Evolutionary conservation across 2,329 filamentous ascomycete species (phyloP).

Genomic region (Fusarium scirpi): DNA sequence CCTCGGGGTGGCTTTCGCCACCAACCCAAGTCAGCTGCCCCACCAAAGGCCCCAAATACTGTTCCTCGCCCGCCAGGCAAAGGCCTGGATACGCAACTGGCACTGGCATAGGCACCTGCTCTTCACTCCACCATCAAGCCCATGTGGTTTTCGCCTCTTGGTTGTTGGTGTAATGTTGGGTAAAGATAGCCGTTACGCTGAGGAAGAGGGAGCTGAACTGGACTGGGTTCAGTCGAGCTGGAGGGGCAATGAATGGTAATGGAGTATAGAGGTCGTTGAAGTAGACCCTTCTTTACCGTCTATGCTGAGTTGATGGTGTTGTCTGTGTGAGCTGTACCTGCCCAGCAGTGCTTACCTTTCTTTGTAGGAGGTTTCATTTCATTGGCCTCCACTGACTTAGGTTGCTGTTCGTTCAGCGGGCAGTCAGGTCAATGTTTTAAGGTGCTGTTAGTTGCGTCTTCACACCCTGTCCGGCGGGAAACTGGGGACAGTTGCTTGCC

Average conservation of each 20-base stretch:
- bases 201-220: conserved; percentile 5
- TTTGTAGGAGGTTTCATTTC: neutral
- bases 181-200: neutral
- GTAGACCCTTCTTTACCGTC: conserved; percentile 12
- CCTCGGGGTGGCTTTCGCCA: conserved; percentile 48
- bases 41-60: conserved; percentile 45
- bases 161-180: conserved; percentile 11
- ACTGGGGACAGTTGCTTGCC: conserved; percentile 37
- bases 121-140: conserved; percentile 11
- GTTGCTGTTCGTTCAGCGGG: neutral
- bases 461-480: conserved; percentile 29
- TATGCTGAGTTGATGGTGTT: conserved; percentile 22
- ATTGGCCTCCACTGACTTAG: neutral
- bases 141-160: conserved; percentile 16
- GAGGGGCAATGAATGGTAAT: neutral
- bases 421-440: conserved; percentile 5
- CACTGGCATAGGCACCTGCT: conserved; percentile 16
- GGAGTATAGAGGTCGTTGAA: neutral
- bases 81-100: conserved; percentile 30
- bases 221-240: neutral
- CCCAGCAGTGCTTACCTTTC: neutral
- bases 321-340: conserved; percentile 18
- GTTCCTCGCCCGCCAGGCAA: conserved; percentile 26
- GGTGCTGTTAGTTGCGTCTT: conserved; percentile 25
- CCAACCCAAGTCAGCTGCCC: conserved; percentile 51